A percentile compares a stretch with the other conserved stretches of the same genome.
Conservation (phyloP, 768 basidiomycete genomes). For the Lentinula guzmanii region DNA sequence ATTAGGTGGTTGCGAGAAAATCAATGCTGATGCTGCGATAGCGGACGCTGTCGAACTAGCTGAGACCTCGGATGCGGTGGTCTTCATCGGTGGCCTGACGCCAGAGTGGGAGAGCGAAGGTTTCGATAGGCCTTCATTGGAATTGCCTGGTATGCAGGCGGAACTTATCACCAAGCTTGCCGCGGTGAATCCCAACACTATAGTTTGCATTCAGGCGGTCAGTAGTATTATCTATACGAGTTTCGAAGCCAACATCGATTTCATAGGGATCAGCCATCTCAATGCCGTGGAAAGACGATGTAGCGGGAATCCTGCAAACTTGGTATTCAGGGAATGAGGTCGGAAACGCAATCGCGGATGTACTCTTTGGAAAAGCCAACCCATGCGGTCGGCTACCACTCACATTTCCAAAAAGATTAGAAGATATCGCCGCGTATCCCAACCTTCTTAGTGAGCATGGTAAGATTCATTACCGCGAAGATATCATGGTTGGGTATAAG, state of each 20-base stretch:
- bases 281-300: conserved; percentile 67
- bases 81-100: conserved; percentile 55
- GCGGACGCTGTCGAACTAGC: conserved; percentile 52
- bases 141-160: conserved; percentile 54
- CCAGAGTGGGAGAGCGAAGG: conserved; percentile 76
- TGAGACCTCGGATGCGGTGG: conserved; percentile 44
- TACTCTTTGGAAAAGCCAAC: conserved; percentile 58
- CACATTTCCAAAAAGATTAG: conserved; percentile 50
- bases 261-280: conserved; percentile 58
- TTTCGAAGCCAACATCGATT: not conserved
- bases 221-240: conserved; percentile 10
- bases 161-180: conserved; percentile 49
- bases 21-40: conserved; percentile 52
- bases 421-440: conserved; percentile 58
- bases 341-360: conserved; percentile 60
- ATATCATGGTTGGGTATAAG: conserved; percentile 67
- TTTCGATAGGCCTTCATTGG: conserved; percentile 58
- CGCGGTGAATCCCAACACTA: conserved; percentile 48
- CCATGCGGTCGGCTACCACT: conserved; percentile 55
- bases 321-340: conserved; percentile 66
- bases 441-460: conserved; percentile 58
- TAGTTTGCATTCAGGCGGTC: conserved; percentile 60
- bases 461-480: conserved; percentile 51
- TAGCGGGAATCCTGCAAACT: conserved; percentile 50
- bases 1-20: conserved; percentile 61